A percentile compares a stretch with the other conserved stretches of the same genome.
Conservation (phyloP, 257 asterid species). For the Haberlea rhodopensis region DNA sequence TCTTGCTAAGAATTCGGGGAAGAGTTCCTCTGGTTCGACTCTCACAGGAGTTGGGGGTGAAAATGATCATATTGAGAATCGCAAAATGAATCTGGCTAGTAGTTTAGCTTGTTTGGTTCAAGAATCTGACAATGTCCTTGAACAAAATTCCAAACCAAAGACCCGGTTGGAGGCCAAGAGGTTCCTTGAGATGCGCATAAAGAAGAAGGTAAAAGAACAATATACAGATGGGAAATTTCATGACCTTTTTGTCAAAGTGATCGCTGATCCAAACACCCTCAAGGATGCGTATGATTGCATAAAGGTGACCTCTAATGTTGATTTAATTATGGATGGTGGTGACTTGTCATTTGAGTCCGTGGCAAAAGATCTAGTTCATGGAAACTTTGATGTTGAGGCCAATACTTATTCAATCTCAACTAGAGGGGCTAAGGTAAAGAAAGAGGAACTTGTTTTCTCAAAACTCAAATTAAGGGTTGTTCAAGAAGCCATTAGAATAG, state of each 20-base stretch:
- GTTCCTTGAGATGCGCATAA: constrained; percentile 63
- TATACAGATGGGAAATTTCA: constrained; percentile 61
- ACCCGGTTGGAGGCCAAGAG: constrained; percentile 54
- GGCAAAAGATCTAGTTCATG: constrained; percentile 64
- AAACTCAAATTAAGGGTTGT: constrained; percentile 62
- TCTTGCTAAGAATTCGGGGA: constrained; percentile 44
- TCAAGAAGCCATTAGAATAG: constrained; percentile 82
- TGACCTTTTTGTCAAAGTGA: constrained; percentile 63
- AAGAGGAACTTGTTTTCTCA: constrained; percentile 68
- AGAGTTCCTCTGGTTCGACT: constrained; percentile 30
- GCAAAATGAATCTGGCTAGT: constrained; percentile 50
- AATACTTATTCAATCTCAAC: constrained; percentile 61
- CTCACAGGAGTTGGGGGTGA: constrained; percentile 20
- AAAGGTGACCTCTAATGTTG: constrained; percentile 63
- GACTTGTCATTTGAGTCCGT: constrained; percentile 61
- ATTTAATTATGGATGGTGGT: constrained; percentile 39
- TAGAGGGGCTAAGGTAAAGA: constrained; percentile 50
- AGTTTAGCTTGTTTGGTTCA: constrained; percentile 76
- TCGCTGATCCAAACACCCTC: constrained; percentile 68
- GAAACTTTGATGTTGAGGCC: constrained; percentile 57
- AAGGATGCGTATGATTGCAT: constrained; percentile 74
- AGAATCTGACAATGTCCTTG: constrained; percentile 48
- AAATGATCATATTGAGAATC: constrained; percentile 29
- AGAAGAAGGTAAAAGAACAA: constrained; percentile 86
- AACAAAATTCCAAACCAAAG: constrained; percentile 39